Base-by-base conservation (phyloP, 2,329 filamentous ascomycete species). In the Erysiphe neolycopersici region DNA sequence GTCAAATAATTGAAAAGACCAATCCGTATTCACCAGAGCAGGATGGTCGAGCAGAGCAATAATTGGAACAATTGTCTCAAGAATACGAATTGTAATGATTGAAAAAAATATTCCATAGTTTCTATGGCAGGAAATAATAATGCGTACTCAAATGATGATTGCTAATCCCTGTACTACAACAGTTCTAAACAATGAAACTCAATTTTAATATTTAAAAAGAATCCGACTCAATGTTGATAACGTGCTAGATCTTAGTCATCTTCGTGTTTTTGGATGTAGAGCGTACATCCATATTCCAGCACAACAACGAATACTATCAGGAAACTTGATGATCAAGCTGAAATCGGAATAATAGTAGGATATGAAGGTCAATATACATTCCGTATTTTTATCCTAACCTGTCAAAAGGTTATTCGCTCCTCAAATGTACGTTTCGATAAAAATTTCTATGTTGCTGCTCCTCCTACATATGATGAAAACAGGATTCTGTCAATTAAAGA, bases 401-500 rank as follows among this genome's bases (percentile, higher is more conserved):
- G 12, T 10, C 33, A 17, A 11, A 36, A 36, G 12, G 32, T 35
- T 35, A 35, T 35, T 9, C 4, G 32, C 12, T 35, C 32, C 12
- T 14, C 11, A 17, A 36, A 36, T 36, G 33, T 36, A 36, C n/a
- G 33, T 36, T 36, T 36, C 33, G 9, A 36, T 11, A 5, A 14
- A 36, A 36, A 17, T 5, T 6, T 36, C 33, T 5, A 12, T 10
- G 5, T 36, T 36, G 5, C 5, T 6, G 33, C 5, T 36, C 9
- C 16, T 5, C 9, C n/a, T 16, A 47, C 61, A 64, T 43, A 56
- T 72, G 30, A 69, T 66, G 51, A 22, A 22, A 22, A 22, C 5
- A 22, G 3, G 31, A 8, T 4, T 3, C 6, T 16, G 12, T 33
- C 36, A 16, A 38, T 6, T 19, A 16, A 59, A 64, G 50, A 64